These are phyloP conservation scores for Peziza echinospora DNA, from an alignment of 495 filamentous ascomycete genomes.

Conservation along the genomic window DNA sequence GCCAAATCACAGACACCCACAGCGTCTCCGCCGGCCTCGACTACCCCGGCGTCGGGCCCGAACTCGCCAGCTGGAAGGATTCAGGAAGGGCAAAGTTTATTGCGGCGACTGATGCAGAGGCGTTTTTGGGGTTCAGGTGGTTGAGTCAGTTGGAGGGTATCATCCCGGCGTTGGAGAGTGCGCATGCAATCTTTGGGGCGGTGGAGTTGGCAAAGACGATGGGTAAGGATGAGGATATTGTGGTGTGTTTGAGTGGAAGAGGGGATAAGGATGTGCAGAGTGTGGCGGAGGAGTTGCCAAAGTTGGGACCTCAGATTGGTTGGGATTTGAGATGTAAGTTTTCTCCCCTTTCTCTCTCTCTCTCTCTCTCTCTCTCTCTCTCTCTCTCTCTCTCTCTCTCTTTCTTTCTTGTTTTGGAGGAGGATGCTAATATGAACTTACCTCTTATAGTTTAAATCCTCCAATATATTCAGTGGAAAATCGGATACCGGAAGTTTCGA, in stretches of 20 bases:
- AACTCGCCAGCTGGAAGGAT: slow-evolving; percentile 85
- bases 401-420: too few relatives aligned
- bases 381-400: too few relatives aligned
- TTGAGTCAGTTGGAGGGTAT: slow-evolving; percentile 79
- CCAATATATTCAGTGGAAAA: too few relatives aligned
- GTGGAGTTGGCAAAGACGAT: slow-evolving; percentile 81
- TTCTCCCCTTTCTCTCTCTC: too few relatives aligned
- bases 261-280: slow-evolving; percentile 98
- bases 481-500: too few relatives aligned
- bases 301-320: slow-evolving; percentile 70
- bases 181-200: slow-evolving; percentile 78
- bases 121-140: slow-evolving; percentile 70
- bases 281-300: slow-evolving; percentile 83
- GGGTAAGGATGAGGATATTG: slow-evolving; percentile 68
- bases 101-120: slow-evolving; percentile 77
- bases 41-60: slow-evolving; percentile 90
- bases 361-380: too few relatives aligned
- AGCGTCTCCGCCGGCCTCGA: slow-evolving; percentile 94
- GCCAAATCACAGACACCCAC: slow-evolving; percentile 86
- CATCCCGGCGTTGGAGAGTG: slow-evolving; percentile 83
- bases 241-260: slow-evolving; percentile 81
- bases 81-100: slow-evolving; percentile 65
- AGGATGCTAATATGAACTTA: too few relatives aligned
- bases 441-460: too few relatives aligned
- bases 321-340: slow-evolving; percentile 63